phyloP scores from a whole-genome alignment of 257 asterid species.

The Nicotiana undulata region DNA sequence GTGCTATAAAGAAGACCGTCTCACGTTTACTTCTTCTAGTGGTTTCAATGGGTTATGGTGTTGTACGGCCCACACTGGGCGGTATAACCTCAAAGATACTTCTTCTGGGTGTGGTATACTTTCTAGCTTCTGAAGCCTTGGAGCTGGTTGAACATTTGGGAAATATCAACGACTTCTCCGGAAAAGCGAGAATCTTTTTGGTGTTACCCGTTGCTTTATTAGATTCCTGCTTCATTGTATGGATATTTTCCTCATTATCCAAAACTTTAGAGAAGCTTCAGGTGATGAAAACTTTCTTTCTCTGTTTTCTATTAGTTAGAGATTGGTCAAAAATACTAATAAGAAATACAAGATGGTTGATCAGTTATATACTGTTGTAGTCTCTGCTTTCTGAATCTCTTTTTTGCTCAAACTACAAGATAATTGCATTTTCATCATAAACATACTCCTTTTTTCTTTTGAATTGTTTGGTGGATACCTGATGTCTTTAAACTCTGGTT shows the following conservation, averaged over 20 bases:
- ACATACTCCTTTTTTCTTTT: not conserved
- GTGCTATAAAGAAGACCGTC: slow-evolving; percentile 87
- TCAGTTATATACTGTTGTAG: not conserved
- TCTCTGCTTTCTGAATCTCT: not conserved
- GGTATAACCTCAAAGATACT: slow-evolving; percentile 60
- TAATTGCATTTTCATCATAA: not conserved
- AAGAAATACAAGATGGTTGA: not conserved
- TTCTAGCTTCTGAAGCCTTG: slow-evolving; percentile 89
- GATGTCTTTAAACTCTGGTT: not conserved
- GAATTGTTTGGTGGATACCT: not conserved
- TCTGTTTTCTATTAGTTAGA: not conserved
- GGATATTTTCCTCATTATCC: slow-evolving; percentile 94
- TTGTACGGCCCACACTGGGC: slow-evolving; percentile 87
- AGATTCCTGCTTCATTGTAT: slow-evolving; percentile 84
- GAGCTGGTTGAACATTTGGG: slow-evolving; percentile 99
- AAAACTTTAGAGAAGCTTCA: slow-evolving; percentile 97
- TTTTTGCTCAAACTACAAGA: not conserved
- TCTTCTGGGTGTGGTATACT: slow-evolving; percentile 74
- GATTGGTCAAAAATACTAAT: not conserved
- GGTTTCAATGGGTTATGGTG: slow-evolving; percentile 97
- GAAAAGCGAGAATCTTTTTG: slow-evolving; percentile 79
- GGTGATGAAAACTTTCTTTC: slow-evolving; percentile 29
- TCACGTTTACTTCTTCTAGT: slow-evolving; percentile 91
- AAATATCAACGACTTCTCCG: slow-evolving; percentile 82
- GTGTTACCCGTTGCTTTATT: slow-evolving; percentile 90